Evolutionary conservation across 495 filamentous ascomycete species (phyloP).

Genomic region (Penicillium lagena): DNA sequence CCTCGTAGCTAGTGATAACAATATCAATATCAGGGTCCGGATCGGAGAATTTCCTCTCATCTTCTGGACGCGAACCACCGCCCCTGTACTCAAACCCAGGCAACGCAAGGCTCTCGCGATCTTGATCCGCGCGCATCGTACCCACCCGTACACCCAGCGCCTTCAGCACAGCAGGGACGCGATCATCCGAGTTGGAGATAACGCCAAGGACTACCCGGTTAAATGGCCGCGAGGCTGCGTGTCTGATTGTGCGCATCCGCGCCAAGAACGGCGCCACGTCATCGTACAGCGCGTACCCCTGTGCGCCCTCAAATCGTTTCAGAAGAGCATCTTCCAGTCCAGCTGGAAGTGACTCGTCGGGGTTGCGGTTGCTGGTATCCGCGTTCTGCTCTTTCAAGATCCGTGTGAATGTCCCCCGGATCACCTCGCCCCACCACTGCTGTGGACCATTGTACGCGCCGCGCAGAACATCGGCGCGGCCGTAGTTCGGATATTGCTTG

Average conservation of each 20-base stretch:
- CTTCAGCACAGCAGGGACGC: conserved; percentile 54
- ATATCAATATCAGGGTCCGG: conserved; percentile 52
- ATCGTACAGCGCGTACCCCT: conserved; percentile 55
- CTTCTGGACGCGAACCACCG: neutral
- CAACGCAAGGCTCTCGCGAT: conserved; percentile 22
- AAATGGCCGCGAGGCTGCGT: conserved; percentile 3
- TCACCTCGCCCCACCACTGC: conserved; percentile 68
- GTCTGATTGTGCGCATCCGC: conserved; percentile 22
- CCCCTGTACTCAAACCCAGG: conserved; percentile 34
- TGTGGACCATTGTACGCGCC: conserved; percentile 43
- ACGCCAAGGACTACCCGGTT: conserved; percentile 52
- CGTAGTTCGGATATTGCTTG: conserved; percentile 59
- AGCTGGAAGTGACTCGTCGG: conserved; percentile 20
- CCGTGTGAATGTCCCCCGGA: conserved; percentile 24
- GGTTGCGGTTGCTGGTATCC: neutral
- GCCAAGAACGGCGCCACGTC: conserved; percentile 50
- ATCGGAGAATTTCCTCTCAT: neutral
- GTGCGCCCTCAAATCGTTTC: conserved; percentile 51
- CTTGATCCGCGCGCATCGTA: conserved; percentile 25
- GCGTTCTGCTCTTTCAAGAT: neutral
- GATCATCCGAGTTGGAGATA: conserved; percentile 73
- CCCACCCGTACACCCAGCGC: conserved; percentile 56
- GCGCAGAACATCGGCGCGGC: conserved; percentile 37
- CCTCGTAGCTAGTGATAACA: conserved; percentile 66
- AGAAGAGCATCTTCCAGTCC: conserved; percentile 49